Conservation (phyloP, 192 early-diverging fungal species). For the Geranomyces michiganensis region DNA sequence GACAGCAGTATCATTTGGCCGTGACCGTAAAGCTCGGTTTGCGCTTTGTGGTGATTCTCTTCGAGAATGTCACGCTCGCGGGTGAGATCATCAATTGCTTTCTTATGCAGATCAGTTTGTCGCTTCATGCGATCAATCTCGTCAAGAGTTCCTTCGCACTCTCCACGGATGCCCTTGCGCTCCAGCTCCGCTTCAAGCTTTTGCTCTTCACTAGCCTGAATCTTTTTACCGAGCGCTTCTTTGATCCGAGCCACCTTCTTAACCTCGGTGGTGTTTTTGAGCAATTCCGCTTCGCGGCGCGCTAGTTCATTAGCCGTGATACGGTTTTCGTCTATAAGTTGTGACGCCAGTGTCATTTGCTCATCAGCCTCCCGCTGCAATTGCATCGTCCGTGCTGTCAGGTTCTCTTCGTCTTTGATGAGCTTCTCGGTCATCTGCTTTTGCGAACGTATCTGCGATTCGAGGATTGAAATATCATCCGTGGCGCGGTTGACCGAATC, state of each 20-base stretch:
- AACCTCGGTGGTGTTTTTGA: slow-evolving; percentile 49
- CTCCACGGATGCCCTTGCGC: slow-evolving; percentile 43
- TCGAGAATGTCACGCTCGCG: slow-evolving; percentile 57
- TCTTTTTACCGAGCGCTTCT: slow-evolving; percentile 61
- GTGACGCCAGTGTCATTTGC: slow-evolving; percentile 52
- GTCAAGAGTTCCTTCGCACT: slow-evolving; percentile 43
- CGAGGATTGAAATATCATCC: slow-evolving; percentile 59
- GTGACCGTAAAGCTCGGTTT: slow-evolving; percentile 38
- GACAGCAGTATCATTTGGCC: slow-evolving; percentile 43
- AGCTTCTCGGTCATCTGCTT: slow-evolving; percentile 61
- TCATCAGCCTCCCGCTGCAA: slow-evolving; percentile 62
- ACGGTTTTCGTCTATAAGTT: slow-evolving; percentile 56
- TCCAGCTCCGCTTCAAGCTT: slow-evolving; percentile 55
- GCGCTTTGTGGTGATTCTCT: slow-evolving; percentile 46
- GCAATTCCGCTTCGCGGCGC: slow-evolving; percentile 48
- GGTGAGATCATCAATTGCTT: slow-evolving; percentile 56
- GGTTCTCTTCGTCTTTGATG: slow-evolving; percentile 53
- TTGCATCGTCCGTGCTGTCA: slow-evolving; percentile 52
- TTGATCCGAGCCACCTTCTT: slow-evolving; percentile 52
- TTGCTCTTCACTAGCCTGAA: slow-evolving; percentile 56
- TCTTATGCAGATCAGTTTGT: slow-evolving; percentile 49
- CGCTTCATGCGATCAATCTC: slow-evolving; percentile 46
- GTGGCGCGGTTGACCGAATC: slow-evolving; percentile 61
- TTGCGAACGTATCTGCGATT: slow-evolving; percentile 57
- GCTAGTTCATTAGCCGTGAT: slow-evolving; percentile 45